Evolutionary conservation across 306 rosid genomes (phyloP).

Genomic region (Malus sieversii): DNA sequence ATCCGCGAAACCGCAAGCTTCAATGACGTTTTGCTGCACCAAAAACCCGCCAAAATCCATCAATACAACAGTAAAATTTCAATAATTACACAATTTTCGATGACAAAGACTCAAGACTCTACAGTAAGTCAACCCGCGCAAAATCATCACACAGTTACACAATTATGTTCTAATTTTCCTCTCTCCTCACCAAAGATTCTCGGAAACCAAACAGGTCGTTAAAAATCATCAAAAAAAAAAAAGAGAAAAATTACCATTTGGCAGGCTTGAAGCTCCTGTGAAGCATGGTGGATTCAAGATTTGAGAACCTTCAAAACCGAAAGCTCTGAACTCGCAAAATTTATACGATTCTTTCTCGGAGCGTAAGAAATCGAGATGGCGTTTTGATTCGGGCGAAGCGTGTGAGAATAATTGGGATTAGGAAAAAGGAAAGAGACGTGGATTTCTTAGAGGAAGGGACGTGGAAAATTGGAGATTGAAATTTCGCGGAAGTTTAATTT

Average conservation of each 20-base stretch:
- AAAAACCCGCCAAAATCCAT: background rate
- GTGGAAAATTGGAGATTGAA: background rate
- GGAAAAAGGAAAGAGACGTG: background rate
- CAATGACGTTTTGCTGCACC: conserved; percentile 80
- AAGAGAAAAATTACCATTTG: conserved; percentile 26
- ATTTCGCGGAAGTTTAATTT: conserved; percentile 4
- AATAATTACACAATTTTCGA: background rate
- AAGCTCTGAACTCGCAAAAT: background rate
- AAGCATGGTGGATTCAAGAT: conserved; percentile 24
- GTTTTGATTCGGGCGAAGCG: background rate
- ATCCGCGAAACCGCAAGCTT: conserved; percentile 77
- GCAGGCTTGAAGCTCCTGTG: conserved; percentile 50
- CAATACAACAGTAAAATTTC: conserved; percentile 12
- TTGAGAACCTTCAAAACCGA: conserved; percentile 10
- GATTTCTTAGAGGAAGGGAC: background rate
- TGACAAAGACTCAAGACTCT: background rate
- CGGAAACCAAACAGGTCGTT: conserved; percentile 17
- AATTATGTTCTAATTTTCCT: background rate
- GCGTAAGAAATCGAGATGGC: background rate
- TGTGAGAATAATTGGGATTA: background rate
- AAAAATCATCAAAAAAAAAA: background rate
- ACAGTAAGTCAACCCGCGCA: background rate
- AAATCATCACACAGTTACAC: background rate
- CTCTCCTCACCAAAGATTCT: background rate
- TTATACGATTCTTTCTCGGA: background rate